A percentile compares a stretch with the other conserved stretches of the same genome.
These are phyloP conservation scores for Globisporangium megalacanthum DNA, from an alignment of 352 stramenopile species.

Conservation along the genomic window DNA sequence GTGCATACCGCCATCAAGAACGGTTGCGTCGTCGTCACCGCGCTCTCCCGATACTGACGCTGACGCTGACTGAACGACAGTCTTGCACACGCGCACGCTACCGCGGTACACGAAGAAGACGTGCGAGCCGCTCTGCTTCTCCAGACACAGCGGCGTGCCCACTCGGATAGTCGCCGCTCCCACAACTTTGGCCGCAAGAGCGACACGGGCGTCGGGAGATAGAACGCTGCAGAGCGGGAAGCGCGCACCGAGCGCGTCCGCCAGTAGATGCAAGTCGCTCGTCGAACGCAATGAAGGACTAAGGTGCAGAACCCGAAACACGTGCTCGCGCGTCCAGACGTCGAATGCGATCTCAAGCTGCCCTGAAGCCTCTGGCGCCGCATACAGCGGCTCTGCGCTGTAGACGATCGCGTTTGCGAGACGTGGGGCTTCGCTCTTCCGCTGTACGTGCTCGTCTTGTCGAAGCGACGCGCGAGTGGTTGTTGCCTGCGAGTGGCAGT, in stretches of 20 bases:
- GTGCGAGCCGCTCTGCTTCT: slow-evolving; percentile 12
- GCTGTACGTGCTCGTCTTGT: background rate
- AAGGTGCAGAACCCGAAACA: slow-evolving; percentile 21
- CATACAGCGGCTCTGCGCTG: slow-evolving; percentile 12
- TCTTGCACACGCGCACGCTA: slow-evolving; percentile 19
- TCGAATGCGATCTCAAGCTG: slow-evolving; percentile 12
- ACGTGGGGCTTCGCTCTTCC: background rate
- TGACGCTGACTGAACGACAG: slow-evolving; percentile 8
- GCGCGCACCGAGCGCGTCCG: slow-evolving; percentile 34
- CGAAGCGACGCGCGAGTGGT: too few species aligned
- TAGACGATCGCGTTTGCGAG: slow-evolving; percentile 6
- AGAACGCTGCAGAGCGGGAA: slow-evolving; percentile 38
- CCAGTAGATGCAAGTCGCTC: slow-evolving; percentile 33
- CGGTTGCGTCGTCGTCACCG: background rate
- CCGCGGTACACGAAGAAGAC: slow-evolving; percentile 27
- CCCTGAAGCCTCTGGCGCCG: background rate
- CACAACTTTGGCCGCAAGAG: slow-evolving; percentile 28
- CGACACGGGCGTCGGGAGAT: slow-evolving; percentile 26
- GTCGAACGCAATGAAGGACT: slow-evolving; percentile 17
- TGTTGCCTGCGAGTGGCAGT: slow-evolving; percentile 5
- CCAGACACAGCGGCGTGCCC: slow-evolving; percentile 26
- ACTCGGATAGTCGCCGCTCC: slow-evolving; percentile 17
- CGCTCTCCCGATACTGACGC: too few species aligned
- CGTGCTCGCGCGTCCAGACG: slow-evolving; percentile 13
- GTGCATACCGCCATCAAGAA: background rate